Evolutionary conservation across 2,329 filamentous ascomycete species (phyloP), one percentile per base, ranked within the genome.

Genomic region (Exophiala sideris): DNA sequence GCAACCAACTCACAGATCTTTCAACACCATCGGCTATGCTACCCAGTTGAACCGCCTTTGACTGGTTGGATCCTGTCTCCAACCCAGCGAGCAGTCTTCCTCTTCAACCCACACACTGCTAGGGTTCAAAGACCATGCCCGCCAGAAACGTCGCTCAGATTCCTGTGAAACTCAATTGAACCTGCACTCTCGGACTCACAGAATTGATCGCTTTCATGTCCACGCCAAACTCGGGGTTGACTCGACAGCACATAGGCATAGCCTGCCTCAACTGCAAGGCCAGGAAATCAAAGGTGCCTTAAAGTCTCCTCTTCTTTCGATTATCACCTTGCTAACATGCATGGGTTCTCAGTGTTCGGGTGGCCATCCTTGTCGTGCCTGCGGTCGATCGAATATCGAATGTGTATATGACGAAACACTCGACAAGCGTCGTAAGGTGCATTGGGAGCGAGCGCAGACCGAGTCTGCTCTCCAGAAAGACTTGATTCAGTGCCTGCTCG

Each of bases 221-320:
- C 35, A 38, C 11, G 35, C 35, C 35, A 11, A 11, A 5, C 11
- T 9, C 41, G 29, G 7, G 20, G 20, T 44, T 24, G 9, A 12
- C 41, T 24, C 41, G 41, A 32, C 41, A 44, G 41, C 41, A 44
- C 41, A 44, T 44, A 84, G 35, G 80, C 11, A 81, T 14, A 81
- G 52, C 52, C 12, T 54, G 52, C 45, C 41, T 54, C 14, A 45
- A 42, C 29, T 54, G 52, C 34, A 54, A 54, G 34, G 41, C 32
- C 14, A 46, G 52, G n/a, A 54, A 44, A 20, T 50, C 45, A 9
- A 54, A 54, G 46, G 46, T 54, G 34, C 38, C 5, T 18, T 44
- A 14, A 14, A 10, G 7, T 4, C 18, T 24, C 18, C 14, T n/a
- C 1, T n/a, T n/a, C 6, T n/a, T 44, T 8, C 41, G 18, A 21